Conservation (phyloP, 305 asterid species). For the Fraxinus velutina region DNA sequence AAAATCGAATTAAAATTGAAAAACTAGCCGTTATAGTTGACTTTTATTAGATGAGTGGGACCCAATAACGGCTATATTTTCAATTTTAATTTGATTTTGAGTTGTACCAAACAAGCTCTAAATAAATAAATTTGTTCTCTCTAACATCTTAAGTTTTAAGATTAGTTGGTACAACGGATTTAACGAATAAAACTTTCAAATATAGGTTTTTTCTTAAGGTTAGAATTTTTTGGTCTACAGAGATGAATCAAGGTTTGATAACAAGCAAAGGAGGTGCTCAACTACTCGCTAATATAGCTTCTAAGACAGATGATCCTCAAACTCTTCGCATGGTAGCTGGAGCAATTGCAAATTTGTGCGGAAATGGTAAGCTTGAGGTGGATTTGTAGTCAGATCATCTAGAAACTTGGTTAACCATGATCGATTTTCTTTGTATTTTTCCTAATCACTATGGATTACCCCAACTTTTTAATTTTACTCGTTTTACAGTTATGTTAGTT, state of each 20-base stretch:
- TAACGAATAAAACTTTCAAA: background rate
- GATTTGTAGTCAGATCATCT: background rate
- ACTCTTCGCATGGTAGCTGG: conserved; percentile 93
- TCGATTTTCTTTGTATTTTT: background rate
- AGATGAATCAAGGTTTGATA: conserved; percentile 68
- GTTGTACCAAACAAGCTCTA: background rate
- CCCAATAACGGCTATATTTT: no score
- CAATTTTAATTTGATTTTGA: no score
- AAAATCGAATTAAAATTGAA: no score
- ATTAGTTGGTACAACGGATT: background rate
- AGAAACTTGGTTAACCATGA: background rate
- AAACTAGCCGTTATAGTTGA: no score
- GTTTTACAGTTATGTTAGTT: background rate
- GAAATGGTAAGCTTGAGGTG: conserved; percentile 57
- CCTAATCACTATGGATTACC: background rate
- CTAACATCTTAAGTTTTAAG: background rate
- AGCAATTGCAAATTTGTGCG: conserved; percentile 89
- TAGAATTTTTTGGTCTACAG: conserved; percentile 36
- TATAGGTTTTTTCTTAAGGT: background rate
- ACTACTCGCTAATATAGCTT: conserved; percentile 66
- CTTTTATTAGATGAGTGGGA: no score
- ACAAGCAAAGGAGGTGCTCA: conserved; percentile 66
- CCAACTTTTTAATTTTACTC: background rate
- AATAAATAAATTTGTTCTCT: background rate
- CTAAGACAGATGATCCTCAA: conserved; percentile 71